Percentiles rank a stretch among this genome's conserved stretches.
phyloP scores from a whole-genome alignment of 208 protist species.

The Acanthamoeba royreba region DNA sequence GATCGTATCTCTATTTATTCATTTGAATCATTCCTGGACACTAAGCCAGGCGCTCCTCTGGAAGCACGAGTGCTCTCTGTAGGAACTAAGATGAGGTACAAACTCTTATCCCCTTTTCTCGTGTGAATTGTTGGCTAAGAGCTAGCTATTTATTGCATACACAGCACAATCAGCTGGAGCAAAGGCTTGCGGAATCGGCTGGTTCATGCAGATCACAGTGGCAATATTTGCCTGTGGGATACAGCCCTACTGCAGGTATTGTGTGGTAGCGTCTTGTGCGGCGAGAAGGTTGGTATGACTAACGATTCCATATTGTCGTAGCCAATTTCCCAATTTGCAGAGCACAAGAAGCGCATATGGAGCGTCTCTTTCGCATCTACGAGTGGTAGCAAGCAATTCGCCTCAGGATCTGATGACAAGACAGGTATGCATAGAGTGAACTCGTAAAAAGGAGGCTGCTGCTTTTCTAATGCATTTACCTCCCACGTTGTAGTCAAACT shows the following conservation, averaged over 20 bases:
- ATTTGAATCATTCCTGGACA: not conserved
- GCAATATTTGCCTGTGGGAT: constrained; percentile 11
- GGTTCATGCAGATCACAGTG: not conserved
- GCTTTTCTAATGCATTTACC: too few relatives aligned
- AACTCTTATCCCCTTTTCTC: not conserved
- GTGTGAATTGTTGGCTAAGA: too few relatives aligned
- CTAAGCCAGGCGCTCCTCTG: not conserved
- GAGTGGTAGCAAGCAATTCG: not conserved
- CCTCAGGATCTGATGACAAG: not conserved
- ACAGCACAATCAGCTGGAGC: not conserved
- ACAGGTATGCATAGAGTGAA: too few relatives aligned
- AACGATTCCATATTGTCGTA: too few relatives aligned
- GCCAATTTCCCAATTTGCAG: not conserved
- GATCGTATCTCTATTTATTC: not conserved
- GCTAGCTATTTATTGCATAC: not conserved
- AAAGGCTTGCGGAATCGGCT: not conserved
- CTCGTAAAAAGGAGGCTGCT: too few relatives aligned
- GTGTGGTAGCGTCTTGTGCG: too few relatives aligned
- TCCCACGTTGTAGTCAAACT: not conserved
- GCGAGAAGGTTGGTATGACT: too few relatives aligned
- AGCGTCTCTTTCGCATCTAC: not conserved
- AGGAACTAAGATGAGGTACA: not conserved
- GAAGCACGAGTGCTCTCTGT: not conserved
- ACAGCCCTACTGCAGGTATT: too few relatives aligned
- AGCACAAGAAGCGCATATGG: not conserved